phyloP scores from a whole-genome alignment of 352 stramenopile species.

The Globisporangium okanoganense region DNA sequence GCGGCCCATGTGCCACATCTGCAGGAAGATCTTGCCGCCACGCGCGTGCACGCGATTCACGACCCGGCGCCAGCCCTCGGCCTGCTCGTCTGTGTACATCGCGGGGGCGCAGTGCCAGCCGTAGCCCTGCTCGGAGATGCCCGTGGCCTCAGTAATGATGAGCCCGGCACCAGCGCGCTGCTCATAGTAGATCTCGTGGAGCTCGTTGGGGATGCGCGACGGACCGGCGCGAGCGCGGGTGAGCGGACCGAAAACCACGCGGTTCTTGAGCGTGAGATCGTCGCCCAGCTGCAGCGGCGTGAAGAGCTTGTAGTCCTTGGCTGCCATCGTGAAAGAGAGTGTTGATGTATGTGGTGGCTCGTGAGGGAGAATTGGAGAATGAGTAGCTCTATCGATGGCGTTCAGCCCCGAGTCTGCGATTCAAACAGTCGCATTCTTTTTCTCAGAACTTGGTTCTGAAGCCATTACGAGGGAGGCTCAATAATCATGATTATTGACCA shows the following conservation, averaged over 20 bases:
- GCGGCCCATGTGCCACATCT: no score
- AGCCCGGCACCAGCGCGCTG: conserved; percentile 28
- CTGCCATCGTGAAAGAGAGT: no score
- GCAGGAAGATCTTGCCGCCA: conserved; percentile 50
- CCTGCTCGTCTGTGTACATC: conserved; percentile 34
- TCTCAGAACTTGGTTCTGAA: no score
- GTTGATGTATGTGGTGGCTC: no score
- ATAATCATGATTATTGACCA: no score
- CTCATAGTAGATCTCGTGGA: conserved; percentile 28
- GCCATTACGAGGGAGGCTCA: no score
- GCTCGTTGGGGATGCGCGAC: conserved; percentile 13
- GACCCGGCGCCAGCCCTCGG: conserved; percentile 28
- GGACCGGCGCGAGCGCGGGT: conserved; percentile 16
- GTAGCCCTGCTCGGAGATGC: conserved; percentile 16
- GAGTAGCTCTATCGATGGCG: no score
- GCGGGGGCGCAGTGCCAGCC: conserved; percentile 22
- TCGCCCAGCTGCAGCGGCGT: conserved; percentile 17
- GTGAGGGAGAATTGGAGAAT: no score
- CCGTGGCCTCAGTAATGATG: conserved; percentile 34
- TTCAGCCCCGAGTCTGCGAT: no score
- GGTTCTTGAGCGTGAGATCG: conserved; percentile 21
- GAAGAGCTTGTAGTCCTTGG: conserved; percentile 21
- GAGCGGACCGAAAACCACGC: conserved; percentile 36
- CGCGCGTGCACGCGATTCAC: conserved; percentile 51
- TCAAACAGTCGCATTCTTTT: no score